Evolutionary conservation across 345 rosid species (phyloP), one percentile per base, ranked within the genome.

Genomic region (Hibiscus tridactylites): DNA sequence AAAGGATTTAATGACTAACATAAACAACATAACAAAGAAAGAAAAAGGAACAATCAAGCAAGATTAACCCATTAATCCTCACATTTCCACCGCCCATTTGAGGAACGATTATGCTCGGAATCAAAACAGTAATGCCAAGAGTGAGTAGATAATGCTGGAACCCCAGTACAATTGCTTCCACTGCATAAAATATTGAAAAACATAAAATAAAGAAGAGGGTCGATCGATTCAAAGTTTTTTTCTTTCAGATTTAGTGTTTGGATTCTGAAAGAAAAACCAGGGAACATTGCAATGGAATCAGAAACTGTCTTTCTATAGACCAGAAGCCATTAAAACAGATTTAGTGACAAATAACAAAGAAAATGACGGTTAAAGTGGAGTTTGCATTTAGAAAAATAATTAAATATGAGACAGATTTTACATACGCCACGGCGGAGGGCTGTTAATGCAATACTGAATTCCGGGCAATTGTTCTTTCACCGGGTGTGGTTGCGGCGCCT

Each of bases 381-480:
- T 5, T 3, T 42, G 13, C 47, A 17, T 33, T 5, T 16, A 3
- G 33, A 31, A 3, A 31, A 31, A 3, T 31, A 31, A 3, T 31
- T 31, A 31, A 4, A 31, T 31, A 31, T 33, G 37, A 33, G 37
- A 33, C 37, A 33, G 13, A 44, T 44, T 68, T 33, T 33, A 46
- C 85, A 8, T 39, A 90, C 96, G 70, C 92, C 96, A 88, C 72
- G 91, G 88, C 79, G 91, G 91, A 74, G 91, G 91, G 64, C 96
- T 88, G 52, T 90, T 90, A 24, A 90, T 77, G 65, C 89, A 88
- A 39, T 82, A 90, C 33, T 88, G 86, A 66, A 88, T 69, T 59
- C 91, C 92, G 2, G 89, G 91, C 8, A 88, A 76, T 58, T 88
- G 84, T 74, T 86, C 92, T 73, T 86, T 83, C 70, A 86, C 93